A percentile compares a stretch with the other conserved stretches of the same genome.
These are phyloP conservation scores for Chytriomyces confervae DNA, from an alignment of 192 early-diverging fungal genomes.

Conservation along the genomic window DNA sequence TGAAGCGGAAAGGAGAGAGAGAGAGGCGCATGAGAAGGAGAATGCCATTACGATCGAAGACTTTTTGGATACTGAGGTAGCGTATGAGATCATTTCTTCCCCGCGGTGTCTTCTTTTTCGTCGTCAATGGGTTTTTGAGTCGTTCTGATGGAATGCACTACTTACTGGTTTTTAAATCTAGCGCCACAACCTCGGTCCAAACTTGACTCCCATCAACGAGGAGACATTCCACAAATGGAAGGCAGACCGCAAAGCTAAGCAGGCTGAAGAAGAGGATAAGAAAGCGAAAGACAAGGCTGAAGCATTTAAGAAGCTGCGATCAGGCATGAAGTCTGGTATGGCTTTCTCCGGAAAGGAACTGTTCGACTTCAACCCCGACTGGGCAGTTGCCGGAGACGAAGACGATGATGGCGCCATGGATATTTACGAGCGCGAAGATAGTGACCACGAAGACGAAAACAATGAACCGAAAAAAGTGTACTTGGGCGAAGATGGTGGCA, in stretches of 20 bases:
- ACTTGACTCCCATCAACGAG: slow-evolving; percentile 92
- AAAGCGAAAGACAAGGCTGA: slow-evolving; percentile 66
- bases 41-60: slow-evolving; percentile 93
- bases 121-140: slow-evolving; percentile 4
- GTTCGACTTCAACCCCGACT: slow-evolving; percentile 97
- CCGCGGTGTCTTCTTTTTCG: neutral
- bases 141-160: too few relatives aligned
- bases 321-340: slow-evolving; percentile 90
- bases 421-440: slow-evolving; percentile 81
- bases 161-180: slow-evolving; percentile 37
- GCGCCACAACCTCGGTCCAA: slow-evolving; percentile 91
- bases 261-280: slow-evolving; percentile 69
- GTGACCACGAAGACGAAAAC: slow-evolving; percentile 66
- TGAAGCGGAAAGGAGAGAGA: slow-evolving; percentile 70
- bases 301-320: slow-evolving; percentile 81
- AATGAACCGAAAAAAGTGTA: slow-evolving; percentile 36
- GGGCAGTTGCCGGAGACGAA: slow-evolving; percentile 69
- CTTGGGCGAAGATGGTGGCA: slow-evolving; percentile 44
- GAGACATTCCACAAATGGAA: slow-evolving; percentile 96
- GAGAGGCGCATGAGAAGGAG: slow-evolving; percentile 72
- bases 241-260: slow-evolving; percentile 75
- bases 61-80: slow-evolving; percentile 94
- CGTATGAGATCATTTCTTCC: slow-evolving; percentile 1
- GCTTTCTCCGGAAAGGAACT: slow-evolving; percentile 88
- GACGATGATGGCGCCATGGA: slow-evolving; percentile 82